Evolutionary conservation across 139 green algal species (phyloP), one percentile per base, ranked within the genome.

Genomic region (Tetradesmus lagerheimii): DNA sequence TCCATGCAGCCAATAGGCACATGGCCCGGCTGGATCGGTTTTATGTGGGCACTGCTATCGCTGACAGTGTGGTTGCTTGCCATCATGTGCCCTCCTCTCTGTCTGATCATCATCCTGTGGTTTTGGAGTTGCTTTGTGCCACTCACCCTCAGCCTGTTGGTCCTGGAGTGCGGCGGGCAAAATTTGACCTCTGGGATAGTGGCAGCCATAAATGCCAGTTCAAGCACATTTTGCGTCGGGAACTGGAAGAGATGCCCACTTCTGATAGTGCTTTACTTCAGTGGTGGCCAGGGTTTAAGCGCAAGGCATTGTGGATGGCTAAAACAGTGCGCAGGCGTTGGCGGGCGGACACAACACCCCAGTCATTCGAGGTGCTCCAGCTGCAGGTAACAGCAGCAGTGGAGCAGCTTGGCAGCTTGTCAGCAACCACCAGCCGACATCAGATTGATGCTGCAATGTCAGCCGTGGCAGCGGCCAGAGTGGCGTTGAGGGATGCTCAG

Each of bases 221-320:
- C 9, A 9, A 34, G 18, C 77, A 83, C 12, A 27, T 37, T 14
- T 12, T 83, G 5, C 12, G 18, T 35, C 11, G 4, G 3, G 37
- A 83, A 18, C 29, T 83, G 77, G 12, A 83, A 14, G 25, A 31
- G 57, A 38, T 18, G 11, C 77, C 77, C 11, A n/a, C 77, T 62
- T 37, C 31, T 62, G 37, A 25, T 57, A 15, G 4, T 29, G 37
- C 5, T 29, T 31, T 83, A 18, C 38, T 83, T 14, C 37, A 57
- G 3, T 83, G 77, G 77, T 83, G 77, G 77, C 77, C 77, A 6
- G 37, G 8, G 5, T 83, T 83, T 18, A 83, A 83, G 57, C 37
- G 31, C 11, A 31, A 38, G 38, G 31, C 57, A 25, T 43, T 80
- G 6, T 47, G 11, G 31, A 43, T 18, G 11, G 37, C 2, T 83